Conservation (phyloP, 768 basidiomycete species). For the Russula brevipes region DNA sequence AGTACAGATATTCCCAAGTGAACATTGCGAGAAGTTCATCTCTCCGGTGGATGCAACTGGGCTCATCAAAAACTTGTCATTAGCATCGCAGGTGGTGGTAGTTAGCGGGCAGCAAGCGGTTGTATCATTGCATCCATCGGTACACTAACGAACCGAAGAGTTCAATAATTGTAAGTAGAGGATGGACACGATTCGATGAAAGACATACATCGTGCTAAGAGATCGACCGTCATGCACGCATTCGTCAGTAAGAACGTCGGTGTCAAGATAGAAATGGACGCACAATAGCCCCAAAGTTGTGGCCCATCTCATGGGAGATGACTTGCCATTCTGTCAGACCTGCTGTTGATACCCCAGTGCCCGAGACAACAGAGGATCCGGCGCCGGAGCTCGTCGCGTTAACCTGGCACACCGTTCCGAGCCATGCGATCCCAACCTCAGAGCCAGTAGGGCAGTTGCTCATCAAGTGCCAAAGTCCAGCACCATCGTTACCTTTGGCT, state of each 20-base stretch:
- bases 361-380: conserved; percentile 55
- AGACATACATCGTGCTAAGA: conserved; percentile 50
- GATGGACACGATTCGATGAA: conserved; percentile 19
- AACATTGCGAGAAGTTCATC: conserved; percentile 70
- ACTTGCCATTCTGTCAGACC: conserved; percentile 80
- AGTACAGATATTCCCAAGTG: conserved; percentile 77
- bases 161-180: conserved; percentile 1
- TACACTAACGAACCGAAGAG: conserved; percentile 44
- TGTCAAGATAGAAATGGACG: conserved; percentile 32
- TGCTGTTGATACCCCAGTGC: conserved; percentile 76
- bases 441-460: conserved; percentile 76
- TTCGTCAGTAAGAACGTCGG: conserved; percentile 15
- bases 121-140: conserved; percentile 49
- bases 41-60: conserved; percentile 64
- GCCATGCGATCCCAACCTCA: conserved; percentile 86
- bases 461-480: conserved; percentile 87
- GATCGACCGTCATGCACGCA: conserved; percentile 20
- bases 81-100: conserved; percentile 54
- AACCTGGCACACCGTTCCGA: conserved; percentile 69
- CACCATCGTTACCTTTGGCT: conserved; percentile 60
- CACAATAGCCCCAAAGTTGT: conserved; percentile 87
- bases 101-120: conserved; percentile 64
- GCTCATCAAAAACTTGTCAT: conserved; percentile 75
- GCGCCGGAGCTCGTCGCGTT: conserved; percentile 40
- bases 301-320: conserved; percentile 76